Percentiles rank a stretch among this genome's conserved stretches.
phyloP scores from a whole-genome alignment of 2,329 filamentous ascomycete species.

The Calonectria crousiana region DNA sequence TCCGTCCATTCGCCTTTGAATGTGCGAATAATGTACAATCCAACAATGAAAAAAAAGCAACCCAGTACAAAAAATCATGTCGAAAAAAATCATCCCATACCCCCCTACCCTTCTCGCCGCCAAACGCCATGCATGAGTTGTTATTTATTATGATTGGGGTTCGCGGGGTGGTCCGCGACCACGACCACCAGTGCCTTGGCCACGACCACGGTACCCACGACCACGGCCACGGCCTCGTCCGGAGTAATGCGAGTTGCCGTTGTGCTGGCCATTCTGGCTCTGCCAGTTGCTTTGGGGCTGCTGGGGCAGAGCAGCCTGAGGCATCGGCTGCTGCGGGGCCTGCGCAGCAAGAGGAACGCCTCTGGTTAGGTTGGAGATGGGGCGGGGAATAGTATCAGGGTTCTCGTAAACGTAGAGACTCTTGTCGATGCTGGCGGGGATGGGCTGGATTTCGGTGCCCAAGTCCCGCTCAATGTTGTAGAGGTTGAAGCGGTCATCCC shows the following conservation, averaged over 20 bases:
- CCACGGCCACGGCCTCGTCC: constrained; percentile 54
- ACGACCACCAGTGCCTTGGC: constrained; percentile 49
- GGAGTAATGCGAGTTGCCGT: constrained; percentile 49
- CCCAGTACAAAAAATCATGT: constrained; percentile 46
- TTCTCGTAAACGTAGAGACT: constrained; percentile 98
- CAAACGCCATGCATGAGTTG: constrained; percentile 44
- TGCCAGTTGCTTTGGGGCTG: constrained; percentile 57
- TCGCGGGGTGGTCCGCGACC: constrained; percentile 53
- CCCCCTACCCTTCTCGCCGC: constrained; percentile 35
- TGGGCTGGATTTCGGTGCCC: constrained; percentile 97
- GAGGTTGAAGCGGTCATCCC: constrained; percentile 98
- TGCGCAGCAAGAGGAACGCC: constrained; percentile 44
- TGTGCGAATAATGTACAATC: constrained; percentile 59
- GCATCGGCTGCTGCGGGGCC: constrained; percentile 46
- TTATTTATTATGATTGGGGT: constrained; percentile 49
- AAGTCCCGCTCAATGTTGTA: constrained; percentile 99
- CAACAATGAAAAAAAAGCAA: constrained; percentile 49
- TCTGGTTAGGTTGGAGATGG: constrained; percentile 66
- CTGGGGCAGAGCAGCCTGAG: constrained; percentile 47
- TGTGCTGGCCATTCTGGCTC: constrained; percentile 52
- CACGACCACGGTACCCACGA: constrained; percentile 54
- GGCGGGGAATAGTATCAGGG: constrained; percentile 92
- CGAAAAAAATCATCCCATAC: constrained; percentile 39
- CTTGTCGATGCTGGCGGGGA: constrained; percentile 94
- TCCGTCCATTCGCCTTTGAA: constrained; percentile 52